A percentile compares a stretch with the other conserved stretches of the same genome.
Conservation (phyloP, 2,329 filamentous ascomycete genomes). For the Ascocoryne sarcoides region DNA sequence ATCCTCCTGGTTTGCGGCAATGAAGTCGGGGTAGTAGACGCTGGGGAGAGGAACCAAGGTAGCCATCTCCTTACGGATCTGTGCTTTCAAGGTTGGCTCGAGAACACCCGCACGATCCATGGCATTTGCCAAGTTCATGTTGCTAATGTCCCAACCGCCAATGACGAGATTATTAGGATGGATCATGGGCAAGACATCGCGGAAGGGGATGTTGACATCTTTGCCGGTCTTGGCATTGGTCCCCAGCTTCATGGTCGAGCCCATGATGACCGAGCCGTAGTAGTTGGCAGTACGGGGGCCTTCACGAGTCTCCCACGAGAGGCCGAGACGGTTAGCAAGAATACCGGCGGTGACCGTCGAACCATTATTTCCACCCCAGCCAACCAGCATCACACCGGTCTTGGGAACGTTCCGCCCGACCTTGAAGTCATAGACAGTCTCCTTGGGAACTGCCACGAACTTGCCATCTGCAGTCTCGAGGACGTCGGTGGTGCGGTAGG, state of each 20-base stretch:
- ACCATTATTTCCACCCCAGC: conserved; percentile 97
- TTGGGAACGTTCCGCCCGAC: conserved; percentile 88
- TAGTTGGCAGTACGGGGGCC: conserved; percentile 83
- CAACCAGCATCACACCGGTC: conserved; percentile 94
- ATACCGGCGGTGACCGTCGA: conserved; percentile 96
- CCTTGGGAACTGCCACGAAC: conserved; percentile 75
- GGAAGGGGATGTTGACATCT: conserved; percentile 95
- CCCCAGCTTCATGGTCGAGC: conserved; percentile 93
- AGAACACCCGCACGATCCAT: conserved; percentile 96
- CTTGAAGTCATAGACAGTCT: conserved; percentile 95
- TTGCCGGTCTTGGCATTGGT: conserved; percentile 72
- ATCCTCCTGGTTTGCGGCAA: conserved; percentile 95
- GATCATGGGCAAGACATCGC: conserved; percentile 88
- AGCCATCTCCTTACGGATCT: conserved; percentile 89
- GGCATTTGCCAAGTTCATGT: conserved; percentile 76
- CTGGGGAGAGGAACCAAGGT: conserved; percentile 81
- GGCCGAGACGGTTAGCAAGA: conserved; percentile 80
- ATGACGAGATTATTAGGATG: conserved; percentile 93
- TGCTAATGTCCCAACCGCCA: conserved; percentile 96
- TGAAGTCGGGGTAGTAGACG: conserved; percentile 99
- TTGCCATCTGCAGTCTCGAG: conserved; percentile 59
- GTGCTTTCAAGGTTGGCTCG: conserved; percentile 84
- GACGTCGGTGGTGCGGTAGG: conserved; percentile 88
- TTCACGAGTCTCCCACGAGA: conserved; percentile 91
- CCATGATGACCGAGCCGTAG: conserved; percentile 96